Base-by-base conservation (phyloP, 805 yeast genomes). In the Metschnikowia reukaufii region DNA sequence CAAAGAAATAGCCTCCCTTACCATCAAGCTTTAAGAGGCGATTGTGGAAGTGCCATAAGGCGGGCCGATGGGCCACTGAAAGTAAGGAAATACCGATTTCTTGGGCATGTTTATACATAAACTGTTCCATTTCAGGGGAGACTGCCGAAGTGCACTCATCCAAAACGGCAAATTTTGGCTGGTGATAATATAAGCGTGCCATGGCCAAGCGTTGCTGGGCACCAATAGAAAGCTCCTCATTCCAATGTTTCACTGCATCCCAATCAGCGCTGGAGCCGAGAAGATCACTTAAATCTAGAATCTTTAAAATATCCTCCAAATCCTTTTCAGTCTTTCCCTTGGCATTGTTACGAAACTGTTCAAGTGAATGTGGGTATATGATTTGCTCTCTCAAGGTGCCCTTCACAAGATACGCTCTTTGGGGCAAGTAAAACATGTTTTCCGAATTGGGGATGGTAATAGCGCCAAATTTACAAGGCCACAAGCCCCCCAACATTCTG, bases 81-180 rank as follows among this genome's bases (percentile, higher is more conserved):
- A 91, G 70, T 16, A 91, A 77, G 0, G 96, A 86, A 47, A 90
- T 89, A 0, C 88, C 88, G 51, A 87, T 72, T 15, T 76, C 72
- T 61, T 86, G 87, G 0, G 97, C 96, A 59, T 86, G 85, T 42
- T 81, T 67, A 60, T 91, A 91, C 88, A 92, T 90, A 57, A 84
- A 82, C 51, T 86, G 88, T 63, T 91, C 98, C 81, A 90, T 84
- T 50, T 86, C 87, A 9, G 94, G 88, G 0, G 97, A 84, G 2
- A 91, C 96, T 1, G 96, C 92, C 3, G 96, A 88, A 0, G 98
- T 91, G 66, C 97, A 91, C 70, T 91, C 98, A 68, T 91, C 98
- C 54, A 91, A 72, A 20, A 91, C 96, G 0, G 98, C 98, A 74
- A 90, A 91, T 64, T 82, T 86, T 1, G 98, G 98, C 58, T 78